Evolutionary conservation across 805 yeast species (phyloP), one percentile per base, ranked within the genome.

Genomic region (Metschnikowia peoriensis): DNA sequence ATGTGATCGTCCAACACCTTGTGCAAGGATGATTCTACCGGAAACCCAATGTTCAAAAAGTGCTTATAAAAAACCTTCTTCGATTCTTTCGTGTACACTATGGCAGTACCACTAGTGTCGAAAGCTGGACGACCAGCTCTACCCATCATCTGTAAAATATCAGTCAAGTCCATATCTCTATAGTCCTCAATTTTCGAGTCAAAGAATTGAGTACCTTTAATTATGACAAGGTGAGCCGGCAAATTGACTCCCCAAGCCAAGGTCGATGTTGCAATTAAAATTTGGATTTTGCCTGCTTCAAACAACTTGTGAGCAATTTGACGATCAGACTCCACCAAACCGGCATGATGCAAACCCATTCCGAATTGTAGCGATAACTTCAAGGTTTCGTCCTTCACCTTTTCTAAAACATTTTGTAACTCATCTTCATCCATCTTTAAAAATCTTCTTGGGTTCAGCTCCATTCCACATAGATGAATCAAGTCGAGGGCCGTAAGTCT

Each of bases 171-270:
- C 93, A 87, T 88, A 62, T 87, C 93, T 58, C 81, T 76, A 54
- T 77, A 71, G 49, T 71, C 77, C 22, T 78, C 77, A 17, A 76
- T 77, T 41, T 60, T 60, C 12, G 63, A 55, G 16, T 64, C 66
- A 80, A 86, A 87, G 47, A 80, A 75, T 59, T 79, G 83, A 0
- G 94, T 87, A 29, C 93, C 93, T 66, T 87, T 87, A 59, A 87
- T 85, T 42, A 87, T 81, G 8, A 58, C 63, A 52, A 59, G 49
- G 28, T 60, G 62, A 4, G 63, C 63, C 74, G 38, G 84, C 73
- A 86, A 86, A 61, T 87, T 88, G 43, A 88, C 93, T 66, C 93
- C 93, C 93, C 93, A 88, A 0, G 94, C 93, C 55, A 88, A 75
- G 1, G 93, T 88, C 11, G 89, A 83, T 0, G 94, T 87, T 1